Percentiles rank a stretch among this genome's conserved stretches.
Conservation (phyloP, 768 basidiomycete species). For the Strobilomyces echinocephalus region DNA sequence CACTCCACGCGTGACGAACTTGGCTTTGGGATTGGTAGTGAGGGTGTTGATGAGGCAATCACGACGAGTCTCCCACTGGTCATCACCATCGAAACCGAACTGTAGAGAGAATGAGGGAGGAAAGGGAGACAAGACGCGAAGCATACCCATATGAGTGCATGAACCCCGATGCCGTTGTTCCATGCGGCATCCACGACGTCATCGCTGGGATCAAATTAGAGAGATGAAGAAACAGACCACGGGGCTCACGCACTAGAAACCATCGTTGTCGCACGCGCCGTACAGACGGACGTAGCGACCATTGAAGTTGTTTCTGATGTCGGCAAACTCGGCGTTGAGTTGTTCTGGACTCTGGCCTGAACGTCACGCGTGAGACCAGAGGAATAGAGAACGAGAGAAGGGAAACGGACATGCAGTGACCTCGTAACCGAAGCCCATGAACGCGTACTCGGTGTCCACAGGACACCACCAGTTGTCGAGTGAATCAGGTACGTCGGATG, state of each 20-base stretch:
- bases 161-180: constrained; percentile 63
- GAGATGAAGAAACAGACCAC: constrained; percentile 11
- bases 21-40: constrained; percentile 56
- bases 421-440: constrained; percentile 76
- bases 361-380: neutral
- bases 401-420: constrained; percentile 52
- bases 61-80: constrained; percentile 52
- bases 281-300: constrained; percentile 61
- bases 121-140: neutral
- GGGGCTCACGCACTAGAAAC: constrained; percentile 33
- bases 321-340: constrained; percentile 51
- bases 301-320: constrained; percentile 55
- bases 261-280: constrained; percentile 36
- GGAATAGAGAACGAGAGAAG: neutral
- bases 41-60: constrained; percentile 48
- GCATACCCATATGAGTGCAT: constrained; percentile 68
- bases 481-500: constrained; percentile 41
- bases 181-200: constrained; percentile 66
- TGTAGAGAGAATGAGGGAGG: constrained; percentile 2
- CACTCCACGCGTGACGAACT: constrained; percentile 58
- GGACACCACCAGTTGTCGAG: constrained; percentile 62
- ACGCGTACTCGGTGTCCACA: constrained; percentile 60
- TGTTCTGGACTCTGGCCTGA: constrained; percentile 54
- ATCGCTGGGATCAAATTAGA: constrained; percentile 34
- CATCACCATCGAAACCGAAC: constrained; percentile 37